These are phyloP conservation scores for Fagus sylvatica DNA, from an alignment of 306 rosid genomes.

Conservation along the genomic window DNA sequence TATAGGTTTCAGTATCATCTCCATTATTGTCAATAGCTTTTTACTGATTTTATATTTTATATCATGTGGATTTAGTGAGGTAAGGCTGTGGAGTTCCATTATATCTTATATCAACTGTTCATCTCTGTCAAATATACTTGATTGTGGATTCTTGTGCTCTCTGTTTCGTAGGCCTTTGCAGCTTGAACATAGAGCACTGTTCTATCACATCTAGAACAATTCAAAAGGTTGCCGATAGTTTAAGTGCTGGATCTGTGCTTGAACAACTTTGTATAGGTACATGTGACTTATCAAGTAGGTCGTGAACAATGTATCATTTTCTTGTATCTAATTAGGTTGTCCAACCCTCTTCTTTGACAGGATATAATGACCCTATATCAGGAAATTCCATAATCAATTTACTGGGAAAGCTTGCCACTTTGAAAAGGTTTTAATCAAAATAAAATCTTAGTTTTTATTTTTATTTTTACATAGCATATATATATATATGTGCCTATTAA, in stretches of 20 bases:
- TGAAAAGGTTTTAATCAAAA: slow-evolving; percentile 60
- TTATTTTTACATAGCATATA: too few relatives aligned
- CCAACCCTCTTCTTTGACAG: slow-evolving; percentile 43
- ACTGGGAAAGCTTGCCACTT: slow-evolving; percentile 64
- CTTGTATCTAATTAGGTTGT: slow-evolving; percentile 20
- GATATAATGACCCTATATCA: slow-evolving; percentile 70
- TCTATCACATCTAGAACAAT: slow-evolving; percentile 79
- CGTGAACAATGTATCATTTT: not conserved
- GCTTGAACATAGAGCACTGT: slow-evolving; percentile 82
- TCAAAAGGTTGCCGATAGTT: slow-evolving; percentile 69
- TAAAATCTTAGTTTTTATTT: not conserved
- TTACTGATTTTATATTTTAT: slow-evolving; percentile 1
- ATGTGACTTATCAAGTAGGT: slow-evolving; percentile 19
- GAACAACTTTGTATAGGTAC: slow-evolving; percentile 78
- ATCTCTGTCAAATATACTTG: slow-evolving; percentile 23
- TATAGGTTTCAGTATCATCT: slow-evolving; percentile 19
- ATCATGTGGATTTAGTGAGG: slow-evolving; percentile 17
- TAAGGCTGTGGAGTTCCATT: not conserved
- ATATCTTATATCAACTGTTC: not conserved
- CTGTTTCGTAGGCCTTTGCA: slow-evolving; percentile 59
- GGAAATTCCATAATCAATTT: slow-evolving; percentile 65
- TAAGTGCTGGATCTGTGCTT: slow-evolving; percentile 61
- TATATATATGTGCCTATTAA: not conserved
- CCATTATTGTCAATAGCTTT: slow-evolving; percentile 20
- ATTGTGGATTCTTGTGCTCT: slow-evolving; percentile 20